Conservation (phyloP, 2,329 filamentous ascomycete genomes). For the Aspergillus tamarii region DNA sequence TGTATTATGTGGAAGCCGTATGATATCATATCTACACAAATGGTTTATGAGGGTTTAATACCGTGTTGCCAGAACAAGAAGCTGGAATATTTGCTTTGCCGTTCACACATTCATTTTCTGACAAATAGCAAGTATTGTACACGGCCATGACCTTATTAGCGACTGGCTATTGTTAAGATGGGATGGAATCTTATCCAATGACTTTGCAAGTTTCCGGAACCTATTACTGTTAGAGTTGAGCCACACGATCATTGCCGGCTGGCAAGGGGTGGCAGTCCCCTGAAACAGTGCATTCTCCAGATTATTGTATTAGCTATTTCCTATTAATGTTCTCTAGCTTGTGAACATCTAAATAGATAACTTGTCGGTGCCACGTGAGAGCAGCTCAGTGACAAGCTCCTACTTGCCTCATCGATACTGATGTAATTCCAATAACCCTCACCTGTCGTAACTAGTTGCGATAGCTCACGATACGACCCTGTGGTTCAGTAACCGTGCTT, state of each 20-base stretch:
- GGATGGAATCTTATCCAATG: not conserved
- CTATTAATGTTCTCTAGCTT: not conserved
- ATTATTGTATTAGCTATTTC: not conserved
- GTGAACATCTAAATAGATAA: not conserved
- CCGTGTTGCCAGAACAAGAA: not conserved
- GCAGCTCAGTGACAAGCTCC: not conserved
- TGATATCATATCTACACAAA: not conserved
- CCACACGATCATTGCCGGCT: not conserved
- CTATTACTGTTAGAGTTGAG: not conserved
- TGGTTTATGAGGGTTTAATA: not conserved
- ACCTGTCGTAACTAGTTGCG: not conserved
- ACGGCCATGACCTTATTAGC: not conserved
- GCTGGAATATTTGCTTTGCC: not conserved
- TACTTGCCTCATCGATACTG: not conserved
- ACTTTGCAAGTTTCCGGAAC: too few species aligned
- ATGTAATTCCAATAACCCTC: not conserved
- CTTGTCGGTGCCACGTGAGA: not conserved
- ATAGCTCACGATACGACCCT: not conserved
- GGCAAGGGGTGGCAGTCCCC: not conserved
- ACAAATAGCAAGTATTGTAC: not conserved
- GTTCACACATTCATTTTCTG: not conserved
- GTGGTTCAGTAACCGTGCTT: not conserved
- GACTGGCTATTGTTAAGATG: not conserved
- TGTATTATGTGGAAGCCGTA: not conserved
- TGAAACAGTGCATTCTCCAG: not conserved